Percentiles rank a stretch among this genome's conserved stretches.
Evolutionary conservation across 805 yeast genomes (phyloP).

Genomic region (Schizosaccharomyces japonicus): DNA sequence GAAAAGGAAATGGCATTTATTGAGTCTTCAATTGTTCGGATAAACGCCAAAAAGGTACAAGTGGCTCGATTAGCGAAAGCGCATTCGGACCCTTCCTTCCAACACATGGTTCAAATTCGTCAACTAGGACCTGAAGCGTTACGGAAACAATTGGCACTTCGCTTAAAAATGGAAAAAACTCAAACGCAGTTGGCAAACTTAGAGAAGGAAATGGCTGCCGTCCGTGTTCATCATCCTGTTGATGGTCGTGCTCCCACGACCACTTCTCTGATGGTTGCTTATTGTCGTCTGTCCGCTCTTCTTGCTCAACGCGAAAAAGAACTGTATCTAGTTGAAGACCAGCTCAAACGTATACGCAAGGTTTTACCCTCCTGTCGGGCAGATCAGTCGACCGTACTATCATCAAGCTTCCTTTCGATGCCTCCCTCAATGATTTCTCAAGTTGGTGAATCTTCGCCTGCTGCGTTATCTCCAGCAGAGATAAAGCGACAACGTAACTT

Average conservation of each 20-base stretch:
- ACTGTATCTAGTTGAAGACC: neutral
- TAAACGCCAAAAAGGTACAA: neutral
- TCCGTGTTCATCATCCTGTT: neutral
- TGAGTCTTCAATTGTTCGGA: neutral
- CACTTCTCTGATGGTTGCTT: neutral
- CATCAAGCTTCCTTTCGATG: too few species aligned
- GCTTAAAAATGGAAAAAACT: neutral
- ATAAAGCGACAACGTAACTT: too few species aligned
- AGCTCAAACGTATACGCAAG: neutral
- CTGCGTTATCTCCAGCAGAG: too few species aligned
- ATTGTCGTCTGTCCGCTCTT: neutral
- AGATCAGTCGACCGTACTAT: too few species aligned
- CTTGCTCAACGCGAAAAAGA: neutral
- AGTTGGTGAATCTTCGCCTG: too few species aligned
- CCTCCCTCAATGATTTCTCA: too few species aligned
- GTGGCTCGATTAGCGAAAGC: neutral
- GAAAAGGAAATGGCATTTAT: neutral
- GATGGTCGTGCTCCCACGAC: neutral
- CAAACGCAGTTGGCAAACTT: neutral
- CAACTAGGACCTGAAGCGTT: conserved; percentile 2
- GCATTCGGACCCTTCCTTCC: neutral
- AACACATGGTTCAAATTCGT: neutral
- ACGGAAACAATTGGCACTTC: neutral
- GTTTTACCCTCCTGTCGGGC: too few species aligned
- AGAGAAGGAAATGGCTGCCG: neutral